Base-by-base conservation (phyloP, 2,329 filamentous ascomycete genomes). In the Colletotrichum camelliae region DNA sequence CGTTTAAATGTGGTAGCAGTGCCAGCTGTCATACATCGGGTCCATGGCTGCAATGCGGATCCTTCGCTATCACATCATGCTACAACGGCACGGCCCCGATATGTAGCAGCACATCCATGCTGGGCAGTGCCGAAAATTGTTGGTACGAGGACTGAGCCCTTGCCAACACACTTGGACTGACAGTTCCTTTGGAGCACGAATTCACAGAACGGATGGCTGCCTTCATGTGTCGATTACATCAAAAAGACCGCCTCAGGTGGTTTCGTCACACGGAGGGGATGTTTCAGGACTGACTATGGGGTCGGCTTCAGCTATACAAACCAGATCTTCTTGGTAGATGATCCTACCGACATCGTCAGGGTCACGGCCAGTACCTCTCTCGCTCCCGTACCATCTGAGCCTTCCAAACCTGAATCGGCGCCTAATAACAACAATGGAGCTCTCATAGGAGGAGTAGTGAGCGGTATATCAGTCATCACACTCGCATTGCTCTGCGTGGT, bases 121-220 rank as follows among this genome's bases (percentile, higher is more conserved):
- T 48, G 43, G 43, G 43, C 43, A 48, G 9, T 48, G 43, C 43
- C 43, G 43, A 21, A 7, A 9, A 48, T 48, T 48, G 43, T 0
- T 48, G 43, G 43, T 48, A 48, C 18, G 0, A 48, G 0, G 0
- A 21, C 10, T 48, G 18, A 48, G 18, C 18, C 43, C 43, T 48
- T 48, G 18, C 43, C 0, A 1, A 2, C 0, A 48, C 9, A 48
- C 10, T n/a, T 4, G 0, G 18, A 48, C 43, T 48, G 43, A 13
- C 43, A 48, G 1, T 48, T 48, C 5, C 18, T 48, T 48, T 48
- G 5, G 39, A 48, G 18, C 39, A 48, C 18, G 3, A 2, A 48
- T 48, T 48, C 39, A 4, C 2, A n/a, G 1, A 1, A n/a, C 2
- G 18, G 39, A 2, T 48, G 39, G 39, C 39, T 48, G 10, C 43